Evolutionary conservation across 176 grass and related monocot genomes (phyloP).

Genomic region (Musa acuminata): DNA sequence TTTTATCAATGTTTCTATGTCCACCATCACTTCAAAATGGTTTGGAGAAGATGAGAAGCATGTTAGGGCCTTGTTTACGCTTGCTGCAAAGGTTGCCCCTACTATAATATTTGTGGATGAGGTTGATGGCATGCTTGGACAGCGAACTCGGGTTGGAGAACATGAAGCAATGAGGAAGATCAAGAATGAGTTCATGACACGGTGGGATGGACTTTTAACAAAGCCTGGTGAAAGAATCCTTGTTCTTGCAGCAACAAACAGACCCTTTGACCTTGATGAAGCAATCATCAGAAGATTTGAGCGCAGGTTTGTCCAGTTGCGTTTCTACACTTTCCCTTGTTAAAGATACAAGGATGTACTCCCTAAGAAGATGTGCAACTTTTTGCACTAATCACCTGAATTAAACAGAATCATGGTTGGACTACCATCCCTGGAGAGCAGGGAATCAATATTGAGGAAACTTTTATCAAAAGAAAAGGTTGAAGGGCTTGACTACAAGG

Average conservation of each 20-base stretch:
- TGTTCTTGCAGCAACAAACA: constrained; percentile 96
- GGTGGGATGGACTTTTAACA: constrained; percentile 87
- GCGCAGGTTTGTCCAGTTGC: constrained; percentile 51
- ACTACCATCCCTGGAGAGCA: constrained; percentile 3
- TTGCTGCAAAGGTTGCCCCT: constrained; percentile 84
- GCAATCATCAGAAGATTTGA: constrained; percentile 97
- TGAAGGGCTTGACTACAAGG: constrained; percentile 13
- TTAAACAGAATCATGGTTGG: constrained; percentile 10
- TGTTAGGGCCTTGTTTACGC: constrained; percentile 81
- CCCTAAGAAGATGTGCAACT: too few species aligned
- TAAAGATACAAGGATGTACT: too few species aligned
- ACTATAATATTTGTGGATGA: constrained; percentile 97
- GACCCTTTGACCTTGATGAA: constrained; percentile 98
- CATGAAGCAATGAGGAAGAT: constrained; percentile 98
- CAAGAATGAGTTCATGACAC: constrained; percentile 99
- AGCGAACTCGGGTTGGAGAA: constrained; percentile 65
- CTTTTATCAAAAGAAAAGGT: constrained; percentile 15
- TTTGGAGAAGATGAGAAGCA: constrained; percentile 96
- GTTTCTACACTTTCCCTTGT: too few species aligned
- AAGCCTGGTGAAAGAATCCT: constrained; percentile 72
- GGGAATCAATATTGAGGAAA: constrained; percentile 10
- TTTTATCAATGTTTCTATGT: constrained; percentile 96
- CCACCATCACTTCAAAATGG: constrained; percentile 97
- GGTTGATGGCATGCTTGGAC: constrained; percentile 92
- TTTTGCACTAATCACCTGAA: not conserved